phyloP scores from a whole-genome alignment of 139 green algal genomes.

The Picochlorum sp. region DNA sequence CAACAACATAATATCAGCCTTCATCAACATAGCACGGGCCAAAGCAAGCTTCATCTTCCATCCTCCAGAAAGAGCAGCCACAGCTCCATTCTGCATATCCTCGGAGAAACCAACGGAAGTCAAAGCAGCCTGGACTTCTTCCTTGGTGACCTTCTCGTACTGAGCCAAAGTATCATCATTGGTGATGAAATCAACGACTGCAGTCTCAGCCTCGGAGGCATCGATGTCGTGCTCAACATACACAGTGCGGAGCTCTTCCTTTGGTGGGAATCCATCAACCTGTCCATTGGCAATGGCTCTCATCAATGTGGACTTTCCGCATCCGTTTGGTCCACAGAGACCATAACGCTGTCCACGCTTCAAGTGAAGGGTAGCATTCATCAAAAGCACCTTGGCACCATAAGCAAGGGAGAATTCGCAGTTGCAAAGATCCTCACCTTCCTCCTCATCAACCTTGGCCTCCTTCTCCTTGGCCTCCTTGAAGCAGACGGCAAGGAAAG shows the following conservation, averaged over 20 bases:
- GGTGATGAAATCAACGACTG: conserved; percentile 56
- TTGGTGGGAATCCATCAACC: conserved; percentile 81
- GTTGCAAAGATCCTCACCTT: conserved; percentile 82
- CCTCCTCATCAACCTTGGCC: conserved; percentile 59
- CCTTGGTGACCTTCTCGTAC: background rate
- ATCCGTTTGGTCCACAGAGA: conserved; percentile 79
- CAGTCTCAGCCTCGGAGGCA: conserved; percentile 47
- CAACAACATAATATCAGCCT: conserved; percentile 81
- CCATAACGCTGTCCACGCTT: conserved; percentile 75
- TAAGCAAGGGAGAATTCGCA: conserved; percentile 85
- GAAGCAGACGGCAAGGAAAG: conserved; percentile 34
- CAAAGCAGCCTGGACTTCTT: conserved; percentile 54
- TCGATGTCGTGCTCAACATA: conserved; percentile 92
- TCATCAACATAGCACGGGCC: conserved; percentile 75
- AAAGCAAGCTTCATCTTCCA: conserved; percentile 91
- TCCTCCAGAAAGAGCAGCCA: conserved; percentile 68
- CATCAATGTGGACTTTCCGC: conserved; percentile 88
- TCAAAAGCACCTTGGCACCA: conserved; percentile 82
- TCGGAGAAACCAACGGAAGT: conserved; percentile 68
- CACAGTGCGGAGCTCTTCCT: conserved; percentile 70
- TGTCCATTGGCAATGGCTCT: conserved; percentile 85
- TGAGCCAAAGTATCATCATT: conserved; percentile 32
- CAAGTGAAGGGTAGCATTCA: conserved; percentile 73
- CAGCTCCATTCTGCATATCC: conserved; percentile 44
- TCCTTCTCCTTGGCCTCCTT: conserved; percentile 22